These are phyloP conservation scores for Colletotrichum tabaci DNA, from an alignment of 2,329 filamentous ascomycete genomes.

Conservation along the genomic window DNA sequence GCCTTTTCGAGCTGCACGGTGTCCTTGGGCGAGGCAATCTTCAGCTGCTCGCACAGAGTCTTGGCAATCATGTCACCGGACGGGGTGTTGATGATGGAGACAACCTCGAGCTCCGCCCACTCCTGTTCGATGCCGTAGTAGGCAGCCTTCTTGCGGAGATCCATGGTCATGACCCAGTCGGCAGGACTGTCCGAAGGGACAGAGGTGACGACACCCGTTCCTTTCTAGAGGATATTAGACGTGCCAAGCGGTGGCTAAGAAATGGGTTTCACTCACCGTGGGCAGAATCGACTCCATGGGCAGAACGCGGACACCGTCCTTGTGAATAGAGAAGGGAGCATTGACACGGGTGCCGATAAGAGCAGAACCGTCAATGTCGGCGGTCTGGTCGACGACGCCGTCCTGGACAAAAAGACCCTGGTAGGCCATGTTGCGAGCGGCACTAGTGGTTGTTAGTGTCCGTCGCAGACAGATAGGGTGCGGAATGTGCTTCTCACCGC, in stretches of 20 bases:
- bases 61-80: conserved; percentile 90
- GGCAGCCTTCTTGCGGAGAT: conserved; percentile 94
- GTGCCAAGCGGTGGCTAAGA: neutral
- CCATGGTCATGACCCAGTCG: conserved; percentile 90
- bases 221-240: conserved; percentile 68
- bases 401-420: conserved; percentile 88
- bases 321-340: conserved; percentile 90
- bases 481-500: conserved; percentile 55
- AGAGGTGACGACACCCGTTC: conserved; percentile 95
- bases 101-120: conserved; percentile 92
- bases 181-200: conserved; percentile 97
- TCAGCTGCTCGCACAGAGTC: conserved; percentile 89
- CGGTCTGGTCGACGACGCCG: conserved; percentile 81
- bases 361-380: conserved; percentile 82
- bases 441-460: conserved; percentile 54
- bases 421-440: conserved; percentile 96
- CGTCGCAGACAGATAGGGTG: too few species aligned
- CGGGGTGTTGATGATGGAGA: conserved; percentile 91
- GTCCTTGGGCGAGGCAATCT: conserved; percentile 98
- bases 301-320: conserved; percentile 86
- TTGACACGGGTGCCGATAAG: conserved; percentile 91
- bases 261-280: conserved; percentile 54
- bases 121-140: conserved; percentile 98
- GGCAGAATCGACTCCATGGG: conserved; percentile 96
- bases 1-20: conserved; percentile 88